Percentiles rank a stretch among this genome's conserved stretches.
These are phyloP conservation scores for Hansfordia pulvinata DNA, from an alignment of 2,329 filamentous ascomycete species.

Conservation along the genomic window DNA sequence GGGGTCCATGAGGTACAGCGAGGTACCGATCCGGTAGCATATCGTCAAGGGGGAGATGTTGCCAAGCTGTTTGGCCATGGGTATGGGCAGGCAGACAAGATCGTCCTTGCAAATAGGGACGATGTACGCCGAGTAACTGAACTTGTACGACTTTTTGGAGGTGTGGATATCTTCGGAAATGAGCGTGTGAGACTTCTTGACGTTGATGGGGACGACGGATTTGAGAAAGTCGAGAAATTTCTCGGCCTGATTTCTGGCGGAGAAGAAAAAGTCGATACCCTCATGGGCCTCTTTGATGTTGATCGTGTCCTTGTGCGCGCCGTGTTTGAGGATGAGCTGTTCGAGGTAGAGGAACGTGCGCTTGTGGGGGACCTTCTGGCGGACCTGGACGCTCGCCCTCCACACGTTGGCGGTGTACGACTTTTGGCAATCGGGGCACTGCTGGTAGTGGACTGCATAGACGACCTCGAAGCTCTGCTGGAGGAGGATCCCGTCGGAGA, in stretches of 20 bases:
- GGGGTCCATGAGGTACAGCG: constrained; percentile 81
- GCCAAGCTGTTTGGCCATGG: constrained; percentile 72
- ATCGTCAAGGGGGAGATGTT: constrained; percentile 81
- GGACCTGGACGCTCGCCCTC: constrained; percentile 85
- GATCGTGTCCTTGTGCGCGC: constrained; percentile 81
- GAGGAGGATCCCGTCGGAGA: constrained; percentile 51
- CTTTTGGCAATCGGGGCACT: constrained; percentile 91
- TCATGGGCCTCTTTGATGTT: constrained; percentile 97
- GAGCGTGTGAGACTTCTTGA: constrained; percentile 80
- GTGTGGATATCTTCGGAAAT: constrained; percentile 92
- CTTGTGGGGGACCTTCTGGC: constrained; percentile 96
- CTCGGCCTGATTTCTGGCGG: constrained; percentile 78
- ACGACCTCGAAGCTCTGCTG: constrained; percentile 95
- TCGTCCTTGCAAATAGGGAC: constrained; percentile 97
- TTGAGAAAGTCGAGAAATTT: constrained; percentile 84
- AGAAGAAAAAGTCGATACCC: constrained; percentile 92
- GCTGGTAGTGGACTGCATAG: constrained; percentile 80
- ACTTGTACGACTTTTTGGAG: constrained; percentile 84
- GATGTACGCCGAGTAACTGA: constrained; percentile 77
- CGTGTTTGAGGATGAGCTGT: constrained; percentile 90
- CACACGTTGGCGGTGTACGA: constrained; percentile 95
- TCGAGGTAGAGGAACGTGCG: constrained; percentile 61
- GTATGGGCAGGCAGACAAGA: constrained; percentile 82
- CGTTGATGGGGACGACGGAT: constrained; percentile 64
- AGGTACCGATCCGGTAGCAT: constrained; percentile 79